Conservation (phyloP, 140 eudicot species). For the Senecio squalidus region DNA sequence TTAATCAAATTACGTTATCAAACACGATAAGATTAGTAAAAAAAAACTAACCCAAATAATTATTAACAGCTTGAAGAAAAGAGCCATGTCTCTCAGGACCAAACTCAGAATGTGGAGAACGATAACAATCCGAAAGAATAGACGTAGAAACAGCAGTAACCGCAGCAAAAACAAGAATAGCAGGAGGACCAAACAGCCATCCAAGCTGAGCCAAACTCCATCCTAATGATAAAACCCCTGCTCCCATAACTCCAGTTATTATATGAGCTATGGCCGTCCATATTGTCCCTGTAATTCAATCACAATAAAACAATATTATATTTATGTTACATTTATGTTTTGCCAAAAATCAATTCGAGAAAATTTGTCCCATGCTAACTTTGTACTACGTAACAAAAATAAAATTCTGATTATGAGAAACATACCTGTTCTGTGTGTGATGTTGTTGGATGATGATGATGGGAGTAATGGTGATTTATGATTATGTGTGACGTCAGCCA, state of each 20-base stretch:
- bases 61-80: slow-evolving; percentile 37
- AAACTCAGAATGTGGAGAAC: slow-evolving; percentile 39
- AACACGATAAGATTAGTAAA: not conserved
- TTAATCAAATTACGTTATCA: not conserved
- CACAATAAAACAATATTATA: no score
- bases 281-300: slow-evolving; percentile 39
- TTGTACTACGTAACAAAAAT: no score
- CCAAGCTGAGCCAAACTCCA: slow-evolving; percentile 82
- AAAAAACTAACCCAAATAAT: slow-evolving; percentile 38
- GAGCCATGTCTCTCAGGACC: slow-evolving; percentile 45
- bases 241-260: slow-evolving; percentile 73
- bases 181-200: slow-evolving; percentile 58
- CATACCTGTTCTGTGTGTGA: slow-evolving; percentile 29
- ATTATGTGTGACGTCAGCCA: no score
- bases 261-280: slow-evolving; percentile 76
- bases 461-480: slow-evolving; percentile 15
- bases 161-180: slow-evolving; percentile 42
- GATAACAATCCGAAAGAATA: slow-evolving; percentile 51
- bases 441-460: slow-evolving; percentile 2
- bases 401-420: no score
- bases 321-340: no score
- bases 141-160: slow-evolving; percentile 38
- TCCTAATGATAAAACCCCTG: slow-evolving; percentile 67
- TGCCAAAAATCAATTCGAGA: not conserved
- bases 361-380: no score